Percentiles rank a stretch among this genome's conserved stretches.
phyloP scores from a whole-genome alignment of 2,329 filamentous ascomycete species.

The Grosmannia serpens region DNA sequence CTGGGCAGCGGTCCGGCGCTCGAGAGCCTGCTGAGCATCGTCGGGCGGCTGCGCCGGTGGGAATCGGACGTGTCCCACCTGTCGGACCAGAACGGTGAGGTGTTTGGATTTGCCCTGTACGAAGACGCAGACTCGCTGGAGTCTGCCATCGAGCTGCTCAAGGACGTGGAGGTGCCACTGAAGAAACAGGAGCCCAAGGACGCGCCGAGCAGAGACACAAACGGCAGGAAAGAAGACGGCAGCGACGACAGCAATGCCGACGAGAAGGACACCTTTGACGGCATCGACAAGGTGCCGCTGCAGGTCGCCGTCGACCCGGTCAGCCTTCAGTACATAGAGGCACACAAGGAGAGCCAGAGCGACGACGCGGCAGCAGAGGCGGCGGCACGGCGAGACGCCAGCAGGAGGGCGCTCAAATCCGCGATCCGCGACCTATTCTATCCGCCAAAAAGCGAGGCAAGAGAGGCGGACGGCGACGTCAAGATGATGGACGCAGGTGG shows the following conservation, averaged over 20 bases:
- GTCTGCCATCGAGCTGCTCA: constrained; percentile 73
- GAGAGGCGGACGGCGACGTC: constrained; percentile 55
- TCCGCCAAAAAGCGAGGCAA: constrained; percentile 39
- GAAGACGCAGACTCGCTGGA: constrained; percentile 83
- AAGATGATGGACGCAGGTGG: constrained; percentile 52
- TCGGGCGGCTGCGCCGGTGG: constrained; percentile 75
- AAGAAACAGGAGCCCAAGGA: constrained; percentile 55
- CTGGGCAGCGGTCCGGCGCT: constrained; percentile 66
- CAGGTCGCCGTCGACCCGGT: constrained; percentile 70
- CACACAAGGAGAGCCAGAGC: constrained; percentile 56
- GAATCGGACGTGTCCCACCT: constrained; percentile 54
- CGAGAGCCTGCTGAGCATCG: constrained; percentile 65
- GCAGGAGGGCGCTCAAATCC: constrained; percentile 54
- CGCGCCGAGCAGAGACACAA: constrained; percentile 16
- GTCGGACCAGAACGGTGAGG: constrained; percentile 64
- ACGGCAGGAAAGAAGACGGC: constrained; percentile 17
- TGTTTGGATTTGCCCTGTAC: constrained; percentile 92
- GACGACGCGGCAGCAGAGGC: constrained; percentile 53
- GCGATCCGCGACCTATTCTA: constrained; percentile 63
- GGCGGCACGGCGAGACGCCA: constrained; percentile 58
- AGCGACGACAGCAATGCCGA: constrained; percentile 14
- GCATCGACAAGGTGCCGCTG: constrained; percentile 58
- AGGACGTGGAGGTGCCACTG: constrained; percentile 68
- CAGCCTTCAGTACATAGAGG: constrained; percentile 74
- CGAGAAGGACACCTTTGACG: constrained; percentile 35